These are phyloP conservation scores for Clitopilus hobsonii DNA, from an alignment of 768 basidiomycete genomes.

Conservation along the genomic window DNA sequence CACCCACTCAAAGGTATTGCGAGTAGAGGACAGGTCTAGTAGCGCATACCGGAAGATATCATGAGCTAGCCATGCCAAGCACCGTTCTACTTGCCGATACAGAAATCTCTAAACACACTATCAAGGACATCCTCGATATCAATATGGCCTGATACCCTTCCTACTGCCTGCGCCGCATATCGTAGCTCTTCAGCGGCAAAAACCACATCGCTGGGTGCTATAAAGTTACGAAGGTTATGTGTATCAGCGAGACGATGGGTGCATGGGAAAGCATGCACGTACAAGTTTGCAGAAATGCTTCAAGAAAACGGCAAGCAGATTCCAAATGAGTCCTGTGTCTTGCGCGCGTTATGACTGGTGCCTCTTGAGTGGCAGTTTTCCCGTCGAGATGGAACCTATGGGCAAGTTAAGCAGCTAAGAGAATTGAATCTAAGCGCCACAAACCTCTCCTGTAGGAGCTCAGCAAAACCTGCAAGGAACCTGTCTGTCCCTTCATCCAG, in stretches of 20 bases:
- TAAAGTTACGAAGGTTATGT: too few relatives aligned
- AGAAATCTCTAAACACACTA: constrained; percentile 80
- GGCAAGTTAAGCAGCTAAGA: not conserved
- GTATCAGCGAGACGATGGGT: too few relatives aligned
- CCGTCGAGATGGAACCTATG: constrained; percentile 23
- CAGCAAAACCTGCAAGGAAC: constrained; percentile 59
- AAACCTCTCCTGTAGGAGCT: constrained; percentile 46
- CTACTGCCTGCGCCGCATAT: constrained; percentile 81
- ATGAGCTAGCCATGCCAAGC: not conserved
- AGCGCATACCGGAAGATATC: too few relatives aligned
- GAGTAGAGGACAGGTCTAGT: too few relatives aligned
- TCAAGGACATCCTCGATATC: constrained; percentile 83
- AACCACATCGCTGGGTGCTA: constrained; percentile 69
- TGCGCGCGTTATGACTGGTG: constrained; percentile 72
- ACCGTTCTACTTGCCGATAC: constrained; percentile 63
- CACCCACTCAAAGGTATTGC: not conserved
- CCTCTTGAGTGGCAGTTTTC: constrained; percentile 20
- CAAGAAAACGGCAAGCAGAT: constrained; percentile 53
- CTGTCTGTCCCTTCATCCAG: constrained; percentile 50
- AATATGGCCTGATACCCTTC: constrained; percentile 75
- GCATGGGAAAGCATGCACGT: constrained; percentile 2
- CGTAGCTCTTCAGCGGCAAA: constrained; percentile 84
- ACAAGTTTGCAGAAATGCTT: constrained; percentile 48
- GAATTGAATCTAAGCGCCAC: constrained; percentile 6
- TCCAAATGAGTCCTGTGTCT: constrained; percentile 78